Evolutionary conservation across 2,329 filamentous ascomycete species (phyloP), one percentile per base, ranked within the genome.

Genomic region (Epichloe bromicola): DNA sequence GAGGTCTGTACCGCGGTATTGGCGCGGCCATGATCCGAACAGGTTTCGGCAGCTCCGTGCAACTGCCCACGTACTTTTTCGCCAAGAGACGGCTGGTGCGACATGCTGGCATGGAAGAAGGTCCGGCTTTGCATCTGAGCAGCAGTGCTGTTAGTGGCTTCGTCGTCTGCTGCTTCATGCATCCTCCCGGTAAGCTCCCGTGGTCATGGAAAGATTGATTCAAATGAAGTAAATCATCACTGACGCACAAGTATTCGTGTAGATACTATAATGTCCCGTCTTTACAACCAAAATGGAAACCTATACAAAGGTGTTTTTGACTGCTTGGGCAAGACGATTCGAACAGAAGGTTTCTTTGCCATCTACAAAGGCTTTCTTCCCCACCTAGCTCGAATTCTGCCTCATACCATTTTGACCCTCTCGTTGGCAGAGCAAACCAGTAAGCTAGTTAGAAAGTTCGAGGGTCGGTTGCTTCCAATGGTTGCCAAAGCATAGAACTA

Each of bases 341-440:
- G 83, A 65, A 95, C 88, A 0, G 93, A 98, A 67, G 93, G 93
- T 20, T 61, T 95, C 49, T 71, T 97, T 45, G 93, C 93, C 54
- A 87, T 98, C 53, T 98, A 98, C 75, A 98, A 98, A 74, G 93
- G 93, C 53, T 96, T 94, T 74, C 81, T 95, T 93, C 93, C 93
- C 15, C 93, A 98, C 71, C 72, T 98, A 58, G 89, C 93, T 34
- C 78, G 93, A 60, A 97, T 98, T 61, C 71, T 98, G 61, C 93
- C 93, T 44, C 93, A 98, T 67, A 98, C 93, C 39, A 89, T 97
- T 64, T 70, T 97, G 58, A 98, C 91, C 1, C 78, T 98, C 58
- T 93, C 83, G 56, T 74, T 98, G 63, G 93, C 93, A 3, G 93
- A 98, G 71, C 93, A 98, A 73, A 97, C 93, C 10, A 96, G 94